A percentile compares a stretch with the other conserved stretches of the same genome.
Evolutionary conservation across 331 rosid species (phyloP).

Genomic region (Pyrus hybrid): DNA sequence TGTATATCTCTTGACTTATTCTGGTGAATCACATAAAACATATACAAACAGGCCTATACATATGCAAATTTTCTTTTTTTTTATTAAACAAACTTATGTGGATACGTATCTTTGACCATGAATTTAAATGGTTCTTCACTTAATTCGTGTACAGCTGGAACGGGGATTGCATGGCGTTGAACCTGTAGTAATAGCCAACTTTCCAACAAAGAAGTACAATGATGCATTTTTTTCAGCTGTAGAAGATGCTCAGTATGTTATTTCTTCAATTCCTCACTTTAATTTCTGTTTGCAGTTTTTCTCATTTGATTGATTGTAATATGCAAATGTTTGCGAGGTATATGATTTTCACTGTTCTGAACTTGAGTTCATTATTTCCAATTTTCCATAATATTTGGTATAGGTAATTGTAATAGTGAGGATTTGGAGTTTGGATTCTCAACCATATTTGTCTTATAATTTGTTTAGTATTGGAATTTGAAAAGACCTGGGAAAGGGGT

Average conservation of each 20-base stretch:
- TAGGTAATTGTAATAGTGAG: neutral
- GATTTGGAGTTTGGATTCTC: neutral
- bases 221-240: slow-evolving; percentile 62
- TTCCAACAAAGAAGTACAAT: slow-evolving; percentile 76
- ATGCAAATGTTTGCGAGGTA: neutral
- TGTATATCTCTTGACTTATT: neutral
- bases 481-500: neutral
- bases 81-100: slow-evolving; percentile 5
- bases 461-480: neutral
- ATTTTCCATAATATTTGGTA: neutral
- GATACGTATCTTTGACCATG: slow-evolving; percentile 14
- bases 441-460: neutral
- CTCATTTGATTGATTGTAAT: neutral
- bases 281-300: neutral
- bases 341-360: neutral
- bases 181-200: slow-evolving; percentile 48
- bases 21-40: neutral
- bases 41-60: neutral
- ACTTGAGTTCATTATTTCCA: neutral
- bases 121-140: slow-evolving; percentile 9
- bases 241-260: slow-evolving; percentile 80
- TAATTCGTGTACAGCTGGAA: slow-evolving; percentile 51
- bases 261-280: slow-evolving; percentile 1
- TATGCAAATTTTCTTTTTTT: neutral
- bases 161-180: slow-evolving; percentile 74